phyloP scores from a whole-genome alignment of 2,329 filamentous ascomycete species.

The Nigrospora sphaerica region DNA sequence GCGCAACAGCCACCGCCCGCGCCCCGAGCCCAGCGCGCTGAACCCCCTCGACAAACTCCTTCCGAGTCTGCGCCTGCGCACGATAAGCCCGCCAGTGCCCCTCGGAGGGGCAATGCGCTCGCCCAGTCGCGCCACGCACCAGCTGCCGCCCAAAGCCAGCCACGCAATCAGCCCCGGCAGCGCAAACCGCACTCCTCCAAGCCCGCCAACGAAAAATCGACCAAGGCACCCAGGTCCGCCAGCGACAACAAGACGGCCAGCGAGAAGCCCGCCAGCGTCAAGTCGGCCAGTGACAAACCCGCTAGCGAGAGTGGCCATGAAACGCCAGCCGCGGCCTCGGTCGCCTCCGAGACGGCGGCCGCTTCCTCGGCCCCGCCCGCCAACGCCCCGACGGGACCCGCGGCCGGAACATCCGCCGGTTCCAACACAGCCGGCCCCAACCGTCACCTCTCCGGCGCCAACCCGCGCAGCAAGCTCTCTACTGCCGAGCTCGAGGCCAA shows the following conservation, averaged over 20 bases:
- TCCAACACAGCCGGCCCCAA: slow-evolving; percentile 27
- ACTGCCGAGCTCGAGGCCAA: slow-evolving; percentile 51
- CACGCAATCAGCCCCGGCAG: slow-evolving; percentile 3
- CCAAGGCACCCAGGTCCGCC: slow-evolving; percentile 2
- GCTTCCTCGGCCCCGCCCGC: slow-evolving; percentile 3
- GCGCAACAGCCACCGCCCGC: no score
- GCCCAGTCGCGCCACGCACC: slow-evolving; percentile 5
- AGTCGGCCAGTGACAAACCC: background rate
- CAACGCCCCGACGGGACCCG: background rate
- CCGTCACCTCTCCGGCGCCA: slow-evolving; percentile 47
- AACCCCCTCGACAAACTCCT: no score
- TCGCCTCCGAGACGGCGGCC: slow-evolving; percentile 4
- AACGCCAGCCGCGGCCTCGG: slow-evolving; percentile 3
- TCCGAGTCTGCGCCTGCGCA: background rate
- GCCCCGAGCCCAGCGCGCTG: no score
- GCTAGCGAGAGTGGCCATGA: slow-evolving; percentile 6
- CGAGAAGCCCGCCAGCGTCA: background rate
- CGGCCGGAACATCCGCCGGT: slow-evolving; percentile 12
- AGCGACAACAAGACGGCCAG: slow-evolving; percentile 1
- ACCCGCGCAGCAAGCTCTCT: slow-evolving; percentile 53
- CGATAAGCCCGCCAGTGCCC: background rate
- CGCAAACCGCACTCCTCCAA: slow-evolving; percentile 5
- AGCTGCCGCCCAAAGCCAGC: background rate
- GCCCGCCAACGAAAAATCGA: background rate
- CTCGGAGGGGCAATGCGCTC: background rate